A percentile compares a stretch with the other conserved stretches of the same genome.
Evolutionary conservation across 2,329 filamentous ascomycete species (phyloP).

Genomic region (Helicocarpus griseus): DNA sequence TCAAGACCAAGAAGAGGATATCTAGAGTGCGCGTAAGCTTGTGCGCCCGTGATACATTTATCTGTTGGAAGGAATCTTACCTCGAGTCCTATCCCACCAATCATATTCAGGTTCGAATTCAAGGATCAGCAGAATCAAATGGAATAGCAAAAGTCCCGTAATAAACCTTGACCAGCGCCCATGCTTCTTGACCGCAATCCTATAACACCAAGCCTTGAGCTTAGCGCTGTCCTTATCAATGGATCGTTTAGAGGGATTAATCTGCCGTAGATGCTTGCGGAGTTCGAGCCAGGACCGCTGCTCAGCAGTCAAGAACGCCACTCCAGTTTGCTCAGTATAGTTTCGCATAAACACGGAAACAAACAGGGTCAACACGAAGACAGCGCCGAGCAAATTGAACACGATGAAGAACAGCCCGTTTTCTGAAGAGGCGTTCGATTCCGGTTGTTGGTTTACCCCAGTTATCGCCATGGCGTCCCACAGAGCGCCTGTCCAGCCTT

Average conservation of each 20-base stretch:
- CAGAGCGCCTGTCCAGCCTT: constrained; percentile 95
- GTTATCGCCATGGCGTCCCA: constrained; percentile 75
- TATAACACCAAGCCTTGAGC: constrained; percentile 92
- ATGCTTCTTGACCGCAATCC: constrained; percentile 84
- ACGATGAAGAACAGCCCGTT: constrained; percentile 92
- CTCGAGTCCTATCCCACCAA: constrained; percentile 60
- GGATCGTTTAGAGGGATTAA: constrained; percentile 88
- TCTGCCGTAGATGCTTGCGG: constrained; percentile 80
- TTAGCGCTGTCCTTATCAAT: constrained; percentile 64
- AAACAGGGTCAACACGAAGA: constrained; percentile 94
- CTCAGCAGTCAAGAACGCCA: constrained; percentile 89
- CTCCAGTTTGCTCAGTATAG: constrained; percentile 96
- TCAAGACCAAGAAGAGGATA: constrained; percentile 70
- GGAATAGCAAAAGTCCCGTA: constrained; percentile 68
- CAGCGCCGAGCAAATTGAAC: constrained; percentile 91
- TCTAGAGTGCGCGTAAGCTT: constrained; percentile 34
- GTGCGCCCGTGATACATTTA: background rate
- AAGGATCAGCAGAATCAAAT: constrained; percentile 70
- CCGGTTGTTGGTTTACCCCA: constrained; percentile 63
- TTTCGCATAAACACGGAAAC: constrained; percentile 99
- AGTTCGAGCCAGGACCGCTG: constrained; percentile 95
- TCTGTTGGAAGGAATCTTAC: constrained; percentile 24
- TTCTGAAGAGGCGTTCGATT: constrained; percentile 58
- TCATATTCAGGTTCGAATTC: constrained; percentile 71
- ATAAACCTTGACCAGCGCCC: constrained; percentile 83